Evolutionary conservation across 139 green algal species (phyloP).

Genomic region (Coelastrella sp.): DNA sequence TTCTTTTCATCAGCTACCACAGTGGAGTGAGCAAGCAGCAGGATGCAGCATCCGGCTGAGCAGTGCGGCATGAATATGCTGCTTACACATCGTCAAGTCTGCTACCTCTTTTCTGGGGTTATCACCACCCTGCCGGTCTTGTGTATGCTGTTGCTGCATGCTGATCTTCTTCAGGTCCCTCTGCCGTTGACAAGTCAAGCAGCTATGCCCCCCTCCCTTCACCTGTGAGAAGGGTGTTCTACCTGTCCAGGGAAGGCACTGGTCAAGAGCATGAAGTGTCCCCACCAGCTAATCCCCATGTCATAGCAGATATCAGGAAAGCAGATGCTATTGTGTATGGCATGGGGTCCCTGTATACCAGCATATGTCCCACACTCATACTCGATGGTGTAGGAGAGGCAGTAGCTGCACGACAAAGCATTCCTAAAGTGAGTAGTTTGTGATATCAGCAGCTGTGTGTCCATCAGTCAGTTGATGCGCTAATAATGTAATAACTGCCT

Average conservation of each 20-base stretch:
- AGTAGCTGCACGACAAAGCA: conserved; percentile 58
- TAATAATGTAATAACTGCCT: too few species aligned
- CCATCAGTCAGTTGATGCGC: too few species aligned
- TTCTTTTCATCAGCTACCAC: too few species aligned
- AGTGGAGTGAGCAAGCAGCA: too few species aligned
- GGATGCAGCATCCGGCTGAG: too few species aligned
- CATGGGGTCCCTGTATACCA: conserved; percentile 98
- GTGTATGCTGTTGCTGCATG: neutral
- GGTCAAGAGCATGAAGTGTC: conserved; percentile 88
- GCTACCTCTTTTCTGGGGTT: too few species aligned
- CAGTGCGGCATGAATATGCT: too few species aligned
- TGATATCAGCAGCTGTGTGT: neutral
- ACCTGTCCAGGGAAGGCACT: conserved; percentile 87
- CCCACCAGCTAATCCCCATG: conserved; percentile 80
- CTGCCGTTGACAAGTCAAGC: conserved; percentile 72
- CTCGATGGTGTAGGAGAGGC: conserved; percentile 90
- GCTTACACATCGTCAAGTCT: too few species aligned
- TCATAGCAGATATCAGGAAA: conserved; percentile 63
- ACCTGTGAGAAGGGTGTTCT: conserved; percentile 94
- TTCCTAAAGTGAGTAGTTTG: conserved; percentile 78
- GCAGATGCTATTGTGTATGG: conserved; percentile 94
- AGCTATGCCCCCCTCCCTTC: conserved; percentile 72
- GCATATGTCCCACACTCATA: conserved; percentile 92
- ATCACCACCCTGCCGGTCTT: neutral
- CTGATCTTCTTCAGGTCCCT: conserved; percentile 4